These are phyloP conservation scores for Pythium sp. DNA, from an alignment of 352 stramenopile genomes.

Conservation along the genomic window DNA sequence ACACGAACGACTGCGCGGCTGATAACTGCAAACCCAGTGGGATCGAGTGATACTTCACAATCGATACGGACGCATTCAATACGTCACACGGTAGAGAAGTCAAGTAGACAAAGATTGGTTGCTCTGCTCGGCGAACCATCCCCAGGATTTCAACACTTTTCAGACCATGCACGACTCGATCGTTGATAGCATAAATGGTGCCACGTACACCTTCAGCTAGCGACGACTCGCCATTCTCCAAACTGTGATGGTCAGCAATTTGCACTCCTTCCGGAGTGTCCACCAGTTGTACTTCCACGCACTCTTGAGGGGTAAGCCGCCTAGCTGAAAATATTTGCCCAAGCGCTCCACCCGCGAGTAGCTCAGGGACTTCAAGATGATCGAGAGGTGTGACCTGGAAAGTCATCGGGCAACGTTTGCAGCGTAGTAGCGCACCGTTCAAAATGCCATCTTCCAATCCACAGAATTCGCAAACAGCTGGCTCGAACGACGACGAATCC, in stretches of 20 bases:
- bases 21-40: constrained; percentile 40
- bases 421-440: constrained; percentile 48
- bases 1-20: constrained; percentile 33
- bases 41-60: constrained; percentile 48
- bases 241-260: background rate
- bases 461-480: constrained; percentile 48
- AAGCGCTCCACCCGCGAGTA: constrained; percentile 24
- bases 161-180: constrained; percentile 46
- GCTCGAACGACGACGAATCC: background rate
- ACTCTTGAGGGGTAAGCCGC: constrained; percentile 15
- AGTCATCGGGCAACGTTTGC: constrained; percentile 54
- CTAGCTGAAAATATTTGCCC: constrained; percentile 11
- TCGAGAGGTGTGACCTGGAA: constrained; percentile 34
- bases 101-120: constrained; percentile 44
- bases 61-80: constrained; percentile 58
- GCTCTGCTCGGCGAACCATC: constrained; percentile 30
- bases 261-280: constrained; percentile 19
- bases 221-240: background rate
- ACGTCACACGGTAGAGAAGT: constrained; percentile 45
- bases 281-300: constrained; percentile 9
- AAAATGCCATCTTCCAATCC: constrained; percentile 62
- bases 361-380: constrained; percentile 48
- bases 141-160: constrained; percentile 32
- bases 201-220: background rate
- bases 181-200: constrained; percentile 56